phyloP scores from a whole-genome alignment of 371 early-diverging fungal species.

The Mucor lusitanicus region DNA sequence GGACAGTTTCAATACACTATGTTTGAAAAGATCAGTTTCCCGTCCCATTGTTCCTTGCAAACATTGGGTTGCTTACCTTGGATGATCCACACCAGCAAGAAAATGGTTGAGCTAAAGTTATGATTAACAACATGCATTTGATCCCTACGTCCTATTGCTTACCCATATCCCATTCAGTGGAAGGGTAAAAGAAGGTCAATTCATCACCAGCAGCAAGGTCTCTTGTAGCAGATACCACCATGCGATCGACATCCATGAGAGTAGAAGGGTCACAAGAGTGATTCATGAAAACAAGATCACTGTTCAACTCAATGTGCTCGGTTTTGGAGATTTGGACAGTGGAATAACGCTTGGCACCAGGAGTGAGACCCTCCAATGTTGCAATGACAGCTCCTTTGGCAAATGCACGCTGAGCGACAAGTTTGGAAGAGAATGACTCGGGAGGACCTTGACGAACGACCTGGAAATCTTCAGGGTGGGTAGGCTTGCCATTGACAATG shows the following conservation, averaged over 20 bases:
- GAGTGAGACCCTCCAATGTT: conserved; percentile 53
- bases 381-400: conserved; percentile 59
- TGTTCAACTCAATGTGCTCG: conserved; percentile 72
- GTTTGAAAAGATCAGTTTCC: neutral
- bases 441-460: conserved; percentile 54
- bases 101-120: conserved; percentile 75
- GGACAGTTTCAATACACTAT: conserved; percentile 65
- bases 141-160: neutral
- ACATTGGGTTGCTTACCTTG: conserved; percentile 25
- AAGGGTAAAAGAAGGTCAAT: conserved; percentile 82
- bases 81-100: conserved; percentile 78
- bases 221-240: conserved; percentile 54
- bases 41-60: neutral
- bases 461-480: conserved; percentile 54
- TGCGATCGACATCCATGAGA: conserved; percentile 55
- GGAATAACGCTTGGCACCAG: conserved; percentile 63
- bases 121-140: neutral
- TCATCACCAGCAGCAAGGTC: conserved; percentile 69
- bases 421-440: conserved; percentile 54
- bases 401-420: conserved; percentile 53
- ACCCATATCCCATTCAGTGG: conserved; percentile 87
- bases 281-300: conserved; percentile 59
- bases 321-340: conserved; percentile 65
- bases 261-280: conserved; percentile 65
- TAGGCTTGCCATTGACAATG: conserved; percentile 26